Evolutionary conservation across 2,329 filamentous ascomycete genomes (phyloP).

Genomic region (Penicillium sp.): DNA sequence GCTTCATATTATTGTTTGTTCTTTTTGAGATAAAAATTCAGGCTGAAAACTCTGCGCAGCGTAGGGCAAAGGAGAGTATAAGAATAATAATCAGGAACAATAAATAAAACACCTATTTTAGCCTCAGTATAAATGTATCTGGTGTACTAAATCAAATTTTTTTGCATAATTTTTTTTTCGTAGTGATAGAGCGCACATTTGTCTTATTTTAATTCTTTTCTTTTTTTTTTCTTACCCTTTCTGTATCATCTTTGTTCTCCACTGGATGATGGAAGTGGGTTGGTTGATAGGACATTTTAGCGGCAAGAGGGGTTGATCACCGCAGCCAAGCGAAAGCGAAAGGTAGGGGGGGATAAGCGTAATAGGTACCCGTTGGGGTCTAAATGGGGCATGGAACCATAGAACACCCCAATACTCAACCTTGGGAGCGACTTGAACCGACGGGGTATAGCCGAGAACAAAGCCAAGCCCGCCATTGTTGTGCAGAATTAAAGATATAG

Average conservation of each 20-base stretch:
- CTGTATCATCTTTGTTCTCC: slow-evolving; percentile 14
- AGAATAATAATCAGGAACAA: not conserved
- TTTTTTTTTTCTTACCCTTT: slow-evolving; percentile 4
- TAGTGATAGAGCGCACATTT: slow-evolving; percentile 10
- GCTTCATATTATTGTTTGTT: not conserved
- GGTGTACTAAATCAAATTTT: not conserved
- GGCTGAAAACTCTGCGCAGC: not conserved
- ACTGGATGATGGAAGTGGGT: slow-evolving; percentile 14
- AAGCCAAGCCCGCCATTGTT: not conserved
- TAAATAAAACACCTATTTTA: not conserved
- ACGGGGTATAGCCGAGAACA: slow-evolving; percentile 17
- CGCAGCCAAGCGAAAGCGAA: slow-evolving; percentile 16
- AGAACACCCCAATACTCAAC: slow-evolving; percentile 6
- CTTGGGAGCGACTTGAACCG: slow-evolving; percentile 10
- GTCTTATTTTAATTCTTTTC: not conserved
- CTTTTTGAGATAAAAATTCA: not conserved
- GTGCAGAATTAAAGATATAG: not conserved
- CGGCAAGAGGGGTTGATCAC: slow-evolving; percentile 20
- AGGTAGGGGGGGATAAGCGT: not conserved
- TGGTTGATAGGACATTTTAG: slow-evolving; percentile 10
- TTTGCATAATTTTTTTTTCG: not conserved
- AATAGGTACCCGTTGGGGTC: not conserved
- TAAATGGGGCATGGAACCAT: slow-evolving; percentile 12
- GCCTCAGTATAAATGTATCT: not conserved
- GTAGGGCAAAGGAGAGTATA: not conserved